Base-by-base conservation (phyloP, 805 yeast genomes). In the Komagataella ulmi region DNA sequence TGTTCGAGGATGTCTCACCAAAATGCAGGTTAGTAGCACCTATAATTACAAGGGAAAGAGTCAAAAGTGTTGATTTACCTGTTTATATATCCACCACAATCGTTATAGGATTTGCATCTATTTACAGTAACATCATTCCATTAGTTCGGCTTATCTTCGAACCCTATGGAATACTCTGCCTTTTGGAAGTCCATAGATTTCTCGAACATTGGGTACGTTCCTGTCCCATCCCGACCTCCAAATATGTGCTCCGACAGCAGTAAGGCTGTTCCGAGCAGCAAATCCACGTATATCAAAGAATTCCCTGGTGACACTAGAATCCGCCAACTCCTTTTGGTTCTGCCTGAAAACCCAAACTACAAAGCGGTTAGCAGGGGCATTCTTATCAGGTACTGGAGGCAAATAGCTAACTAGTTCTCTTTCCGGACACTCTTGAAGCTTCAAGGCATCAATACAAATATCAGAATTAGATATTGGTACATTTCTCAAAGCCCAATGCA, bases 321-420 rank as follows among this genome's bases (percentile, higher is more conserved):
- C 54, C 17, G 59, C 53, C 43, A 58, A 58, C 55, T 47, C 56
- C 18, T 56, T 56, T 3, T 56, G 61, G 3, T 64, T 54, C 67
- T 93, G 98, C 67, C 89, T 81, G 65, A 88, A 85, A 3, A 89
- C 95, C 97, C 97, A 90, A 46, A 88, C 78, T 50, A 86, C 81
- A 52, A 85, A 81, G 67, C 98, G 79, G 66, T 91, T 96, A 36
- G 73, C 72, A 46, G 87, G 88, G 3, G 84, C 74, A 65, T 93
- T 93, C 70, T 86, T 87, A 63, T 91, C 97, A 8, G 97, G 96
- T 24, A 77, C 77, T 47, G 97, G 86, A 23, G 99, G 96, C 21
- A 73, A 62, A 64, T 88, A 91, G 7, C 78, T 76, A 45, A 75
- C 71, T 56, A 80, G 73, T 52, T 68, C 79, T 7, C 36, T 10